Base-by-base conservation (phyloP, 2,329 filamentous ascomycete species). In the Penicillium sp. region DNA sequence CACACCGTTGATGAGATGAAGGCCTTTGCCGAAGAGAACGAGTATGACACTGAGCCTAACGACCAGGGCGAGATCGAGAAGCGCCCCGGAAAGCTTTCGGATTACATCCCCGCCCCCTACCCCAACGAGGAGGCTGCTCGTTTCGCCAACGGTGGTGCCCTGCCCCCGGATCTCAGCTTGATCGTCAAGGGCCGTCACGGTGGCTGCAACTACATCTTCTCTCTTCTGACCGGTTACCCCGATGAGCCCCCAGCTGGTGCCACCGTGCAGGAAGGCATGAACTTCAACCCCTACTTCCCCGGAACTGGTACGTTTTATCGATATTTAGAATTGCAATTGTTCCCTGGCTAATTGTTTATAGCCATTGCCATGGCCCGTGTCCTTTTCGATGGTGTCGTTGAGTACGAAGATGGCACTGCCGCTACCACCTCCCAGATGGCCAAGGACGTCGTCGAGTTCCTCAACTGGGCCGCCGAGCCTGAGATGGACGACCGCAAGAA, bases 231-330 rank as follows among this genome's bases (percentile, higher is more conserved):
- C 60, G 95, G 95, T 72, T 99, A 99, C 82, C 95, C 95, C 64
- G 95, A 99, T 71, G 95, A 99, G 83, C 86, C 92, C 64, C 95
- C 95, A 58, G 92, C 95, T 56, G 95, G 95, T 78, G 93, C 91
- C 66, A 83, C 86, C 73, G 90, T 99, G 64, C 90, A 89, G 73
- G 88, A 89, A 65, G 95, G 95, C 75, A 89, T 99, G 82, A 97
- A 98, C 89, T 99, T 99, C 89, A 99, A 99, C 88, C 95, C 95
- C 64, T 99, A 97, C 87, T 99, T 99, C 90, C 95, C 95, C 62
- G 95, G 95, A 77, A 98, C 95, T 72, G 94, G 94, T 83, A 77
- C 56, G 76, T 69, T 53, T 47, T 17, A 26, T 23, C 11, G 54
- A n/a, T 31, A 7, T 60, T 48, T 31, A 47, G 31, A 30, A 31